Percentiles rank a stretch among this genome's conserved stretches.
These are phyloP conservation scores for Populus alba DNA, from an alignment of 345 rosid genomes.

Conservation along the genomic window DNA sequence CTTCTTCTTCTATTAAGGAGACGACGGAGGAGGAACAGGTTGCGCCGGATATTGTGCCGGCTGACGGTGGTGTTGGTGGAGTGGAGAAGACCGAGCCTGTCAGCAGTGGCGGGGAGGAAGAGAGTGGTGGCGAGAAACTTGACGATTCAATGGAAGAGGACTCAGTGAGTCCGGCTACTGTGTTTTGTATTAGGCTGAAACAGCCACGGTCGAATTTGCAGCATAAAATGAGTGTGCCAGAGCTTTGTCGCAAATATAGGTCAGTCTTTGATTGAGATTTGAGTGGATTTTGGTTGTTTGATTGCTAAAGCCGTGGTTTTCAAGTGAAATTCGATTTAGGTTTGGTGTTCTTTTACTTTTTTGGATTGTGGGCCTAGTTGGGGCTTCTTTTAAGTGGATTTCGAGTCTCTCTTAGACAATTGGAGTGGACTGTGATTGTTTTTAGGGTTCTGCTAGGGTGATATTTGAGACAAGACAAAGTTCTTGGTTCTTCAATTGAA, in stretches of 20 bases:
- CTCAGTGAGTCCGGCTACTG: constrained; percentile 70
- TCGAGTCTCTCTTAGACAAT: background rate
- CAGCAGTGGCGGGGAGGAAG: constrained; percentile 20
- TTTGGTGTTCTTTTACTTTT: background rate
- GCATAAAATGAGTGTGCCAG: constrained; percentile 91
- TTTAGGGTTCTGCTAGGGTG: background rate
- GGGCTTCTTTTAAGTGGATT: background rate
- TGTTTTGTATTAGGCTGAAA: constrained; percentile 77
- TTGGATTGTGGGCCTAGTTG: background rate
- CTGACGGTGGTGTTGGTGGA: background rate
- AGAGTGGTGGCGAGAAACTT: constrained; percentile 25
- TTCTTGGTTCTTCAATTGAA: background rate
- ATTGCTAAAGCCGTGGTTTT: background rate
- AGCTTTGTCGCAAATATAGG: constrained; percentile 90
- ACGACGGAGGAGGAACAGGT: constrained; percentile 14
- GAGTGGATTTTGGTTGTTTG: background rate
- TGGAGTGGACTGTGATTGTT: background rate
- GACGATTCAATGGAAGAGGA: constrained; percentile 81
- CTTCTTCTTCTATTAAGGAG: constrained; percentile 4
- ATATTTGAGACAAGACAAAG: background rate
- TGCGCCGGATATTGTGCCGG: background rate
- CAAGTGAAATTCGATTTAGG: background rate
- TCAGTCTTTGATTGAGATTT: constrained; percentile 5
- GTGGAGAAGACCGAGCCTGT: background rate
- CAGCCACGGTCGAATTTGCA: constrained; percentile 81